Base-by-base conservation (phyloP, 1,139 yeast genomes). In the Geotrichum europaeum region DNA sequence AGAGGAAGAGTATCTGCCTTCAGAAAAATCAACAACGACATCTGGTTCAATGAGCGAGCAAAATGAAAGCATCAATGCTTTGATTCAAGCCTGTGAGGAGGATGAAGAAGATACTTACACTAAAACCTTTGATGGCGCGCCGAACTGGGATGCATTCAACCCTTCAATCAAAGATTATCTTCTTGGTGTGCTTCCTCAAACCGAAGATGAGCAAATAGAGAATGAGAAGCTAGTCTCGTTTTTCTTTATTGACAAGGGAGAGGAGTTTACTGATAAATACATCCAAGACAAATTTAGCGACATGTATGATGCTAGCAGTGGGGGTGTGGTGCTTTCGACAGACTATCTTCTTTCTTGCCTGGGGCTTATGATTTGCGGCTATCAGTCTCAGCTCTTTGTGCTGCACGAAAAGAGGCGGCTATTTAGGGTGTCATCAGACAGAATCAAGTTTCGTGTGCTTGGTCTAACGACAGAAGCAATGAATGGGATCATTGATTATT, bases 391-490 rank as follows among this genome's bases (percentile, higher is more conserved):
- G 13, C 43, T 61, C 15, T 61, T 61, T 52, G 40, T 25, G 22
- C 49, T 54, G 28, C 25, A 57, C 51, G 57, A 58, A 22, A 51
- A 49, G 32, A 51, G 34, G 32, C 57, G 51, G 4, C 20, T 54
- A 1, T 62, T 62, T 30, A 52, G 59, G 36, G 53, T 53, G 13
- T 50, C 58, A 6, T 32, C 56, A 15, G 34, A 25, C 2, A 20
- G 30, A 10, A 43, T 55, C 34, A 55, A 58, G 24, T 57, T 60
- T 49, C 66, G 70, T 9, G 57, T 66, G 7, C 56, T 62, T 18
- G 71, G 70, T 4, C 61, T 67, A 32, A 62, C 67, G 3, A 50
- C 58, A 5, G 62, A 60, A 20, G 45, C 65, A 13, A 54, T 66
- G 15, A 51, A 60, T 3, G 61, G 59, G 9, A 53, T 70, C n/a